Percentiles rank a stretch among this genome's conserved stretches.
Conservation (phyloP, 169 alveolate species). For the Cryptosporidium muris region DNA sequence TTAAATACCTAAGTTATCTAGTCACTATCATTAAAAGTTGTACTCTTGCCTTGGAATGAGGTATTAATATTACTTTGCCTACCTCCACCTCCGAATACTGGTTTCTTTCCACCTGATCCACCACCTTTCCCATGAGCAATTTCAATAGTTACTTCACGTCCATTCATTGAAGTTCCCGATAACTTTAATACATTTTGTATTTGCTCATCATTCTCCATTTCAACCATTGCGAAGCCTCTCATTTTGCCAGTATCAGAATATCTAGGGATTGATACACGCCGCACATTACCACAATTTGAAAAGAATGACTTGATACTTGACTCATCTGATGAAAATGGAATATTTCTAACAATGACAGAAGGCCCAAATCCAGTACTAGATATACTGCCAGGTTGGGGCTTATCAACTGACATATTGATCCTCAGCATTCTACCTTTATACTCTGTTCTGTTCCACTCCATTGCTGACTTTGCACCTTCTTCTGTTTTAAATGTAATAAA, state of each 20-base stretch:
- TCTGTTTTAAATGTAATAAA: constrained; percentile 86
- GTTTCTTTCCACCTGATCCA: constrained; percentile 9
- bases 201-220: constrained; percentile 64
- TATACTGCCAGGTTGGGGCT: constrained; percentile 76
- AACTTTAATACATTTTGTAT: constrained; percentile 55
- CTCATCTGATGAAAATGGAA: constrained; percentile 62
- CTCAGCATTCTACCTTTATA: constrained; percentile 84
- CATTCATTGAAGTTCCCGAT: constrained; percentile 65
- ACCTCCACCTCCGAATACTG: background rate
- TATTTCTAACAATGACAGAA: constrained; percentile 60
- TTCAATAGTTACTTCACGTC: constrained; percentile 64
- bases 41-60: constrained; percentile 61
- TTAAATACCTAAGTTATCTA: constrained; percentile 1
- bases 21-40: constrained; percentile 57
- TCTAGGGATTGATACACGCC: constrained; percentile 58
- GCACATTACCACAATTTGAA: constrained; percentile 42
- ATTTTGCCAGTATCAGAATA: constrained; percentile 69
- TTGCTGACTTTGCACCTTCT: constrained; percentile 88
- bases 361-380: constrained; percentile 75
- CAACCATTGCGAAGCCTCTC: constrained; percentile 71
- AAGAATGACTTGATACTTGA: constrained; percentile 53
- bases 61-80: constrained; percentile 12
- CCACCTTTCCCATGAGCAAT: constrained; percentile 47
- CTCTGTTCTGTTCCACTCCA: constrained; percentile 84
- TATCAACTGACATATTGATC: constrained; percentile 85